A percentile compares a stretch with the other conserved stretches of the same genome.
Evolutionary conservation across 768 basidiomycete species (phyloP).

Genomic region (Xanthoconium stramineum): DNA sequence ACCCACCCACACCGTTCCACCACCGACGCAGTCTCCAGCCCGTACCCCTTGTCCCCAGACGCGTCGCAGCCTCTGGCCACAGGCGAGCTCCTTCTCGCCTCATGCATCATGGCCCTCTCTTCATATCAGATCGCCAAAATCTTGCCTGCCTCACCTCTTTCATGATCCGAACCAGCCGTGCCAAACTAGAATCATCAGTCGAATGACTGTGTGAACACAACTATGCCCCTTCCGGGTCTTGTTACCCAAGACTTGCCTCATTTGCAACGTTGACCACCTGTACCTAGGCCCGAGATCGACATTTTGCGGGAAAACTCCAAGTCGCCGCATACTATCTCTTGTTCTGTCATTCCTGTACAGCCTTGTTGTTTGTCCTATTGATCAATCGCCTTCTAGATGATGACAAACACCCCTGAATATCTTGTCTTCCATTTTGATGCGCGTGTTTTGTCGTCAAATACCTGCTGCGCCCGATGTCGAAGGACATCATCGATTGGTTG

Average conservation of each 20-base stretch:
- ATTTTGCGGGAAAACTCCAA: conserved; percentile 8
- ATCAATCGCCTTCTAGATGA: conserved; percentile 17
- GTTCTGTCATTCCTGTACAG: conserved; percentile 18
- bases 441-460: conserved; percentile 33
- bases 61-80: neutral
- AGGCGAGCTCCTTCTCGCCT: conserved; percentile 14
- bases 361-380: conserved; percentile 20
- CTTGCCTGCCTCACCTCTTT: conserved; percentile 25
- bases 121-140: conserved; percentile 32
- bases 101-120: conserved; percentile 27
- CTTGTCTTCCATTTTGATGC: conserved; percentile 36
- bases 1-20: neutral
- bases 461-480: conserved; percentile 29
- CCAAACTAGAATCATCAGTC: conserved; percentile 14
- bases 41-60: neutral
- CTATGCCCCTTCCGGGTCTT: conserved; percentile 2
- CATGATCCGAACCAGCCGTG: conserved; percentile 27
- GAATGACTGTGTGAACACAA: conserved; percentile 26
- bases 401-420: conserved; percentile 25
- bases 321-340: conserved; percentile 16
- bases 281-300: conserved; percentile 6
- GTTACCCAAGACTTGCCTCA: conserved; percentile 14
- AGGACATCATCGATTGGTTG: conserved; percentile 13
- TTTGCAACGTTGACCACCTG: conserved; percentile 4
- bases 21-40: conserved; percentile 4